Evolutionary conservation across 2,329 filamentous ascomycete genomes (phyloP).

Genomic region (Leptographium galeiforme): DNA sequence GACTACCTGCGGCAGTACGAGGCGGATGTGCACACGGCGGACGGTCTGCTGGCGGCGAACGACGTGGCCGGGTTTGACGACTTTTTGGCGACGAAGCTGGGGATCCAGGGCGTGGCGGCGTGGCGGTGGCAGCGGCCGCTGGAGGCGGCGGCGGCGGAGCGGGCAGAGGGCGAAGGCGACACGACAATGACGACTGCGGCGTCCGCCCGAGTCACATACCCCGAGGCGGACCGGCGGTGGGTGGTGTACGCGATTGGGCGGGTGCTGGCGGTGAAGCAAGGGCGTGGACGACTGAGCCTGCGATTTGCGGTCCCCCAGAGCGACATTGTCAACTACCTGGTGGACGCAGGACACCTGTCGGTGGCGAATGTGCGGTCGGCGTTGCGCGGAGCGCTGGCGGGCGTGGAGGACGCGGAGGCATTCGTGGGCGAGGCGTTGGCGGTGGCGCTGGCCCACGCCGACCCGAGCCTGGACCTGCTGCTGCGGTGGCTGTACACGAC

Average conservation of each 20-base stretch:
- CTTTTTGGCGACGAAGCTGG: constrained; percentile 26
- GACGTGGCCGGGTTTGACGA: constrained; percentile 36
- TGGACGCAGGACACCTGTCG: constrained; percentile 46
- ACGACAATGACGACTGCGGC: neutral
- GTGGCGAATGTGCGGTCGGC: constrained; percentile 44
- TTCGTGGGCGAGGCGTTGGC: constrained; percentile 48
- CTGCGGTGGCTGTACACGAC: constrained; percentile 52
- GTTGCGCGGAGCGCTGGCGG: constrained; percentile 33
- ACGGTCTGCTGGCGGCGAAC: constrained; percentile 30
- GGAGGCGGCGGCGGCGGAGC: neutral
- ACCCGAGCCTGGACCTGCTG: constrained; percentile 54
- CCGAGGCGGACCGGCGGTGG: constrained; percentile 50
- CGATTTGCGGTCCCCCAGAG: constrained; percentile 33
- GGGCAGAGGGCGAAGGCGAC: constrained; percentile 6
- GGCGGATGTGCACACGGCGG: constrained; percentile 31
- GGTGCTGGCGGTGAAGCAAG: constrained; percentile 26
- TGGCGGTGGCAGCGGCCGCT: constrained; percentile 15
- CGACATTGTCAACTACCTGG: constrained; percentile 44
- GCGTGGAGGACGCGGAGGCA: constrained; percentile 29
- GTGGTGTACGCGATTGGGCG: constrained; percentile 49
- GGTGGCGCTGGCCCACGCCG: constrained; percentile 47
- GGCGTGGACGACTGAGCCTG: constrained; percentile 15
- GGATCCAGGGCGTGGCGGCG: constrained; percentile 18
- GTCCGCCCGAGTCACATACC: constrained; percentile 20
- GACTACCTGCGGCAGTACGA: constrained; percentile 33